These are phyloP conservation scores for Teratosphaeria destructans DNA, from an alignment of 2,329 filamentous ascomycete genomes.

Conservation along the genomic window DNA sequence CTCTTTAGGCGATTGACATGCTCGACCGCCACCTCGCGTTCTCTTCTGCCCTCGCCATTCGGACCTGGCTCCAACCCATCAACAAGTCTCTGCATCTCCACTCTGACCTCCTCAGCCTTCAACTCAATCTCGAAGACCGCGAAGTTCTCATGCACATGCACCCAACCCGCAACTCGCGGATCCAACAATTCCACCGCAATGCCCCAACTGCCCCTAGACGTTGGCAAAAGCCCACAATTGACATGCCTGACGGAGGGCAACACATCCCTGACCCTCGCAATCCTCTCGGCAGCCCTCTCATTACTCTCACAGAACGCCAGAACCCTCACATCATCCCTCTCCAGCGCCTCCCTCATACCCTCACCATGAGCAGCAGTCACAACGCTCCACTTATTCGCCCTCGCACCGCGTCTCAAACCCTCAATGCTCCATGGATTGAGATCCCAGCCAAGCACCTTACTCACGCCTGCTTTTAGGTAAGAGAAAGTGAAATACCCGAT, in stretches of 20 bases:
- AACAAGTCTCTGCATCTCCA: constrained; percentile 17
- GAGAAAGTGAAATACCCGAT: constrained; percentile 92
- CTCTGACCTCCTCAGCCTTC: constrained; percentile 32
- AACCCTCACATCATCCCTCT: constrained; percentile 15
- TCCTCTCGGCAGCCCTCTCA: constrained; percentile 20
- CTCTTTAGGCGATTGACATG: constrained; percentile 47
- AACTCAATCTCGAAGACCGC: constrained; percentile 35
- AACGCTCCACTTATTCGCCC: constrained; percentile 30
- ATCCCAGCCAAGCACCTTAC: constrained; percentile 73
- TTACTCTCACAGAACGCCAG: constrained; percentile 34
- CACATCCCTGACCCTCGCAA: constrained; percentile 13
- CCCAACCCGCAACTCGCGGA: constrained; percentile 39
- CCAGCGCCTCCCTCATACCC: constrained; percentile 2
- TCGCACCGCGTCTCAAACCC: constrained; percentile 32
- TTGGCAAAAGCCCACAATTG: constrained; percentile 49
- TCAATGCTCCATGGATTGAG: constrained; percentile 53
- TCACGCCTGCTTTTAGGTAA: constrained; percentile 61
- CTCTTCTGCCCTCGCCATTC: not conserved
- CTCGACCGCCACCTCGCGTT: constrained; percentile 23
- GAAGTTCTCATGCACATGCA: constrained; percentile 53
- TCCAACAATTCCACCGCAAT: constrained; percentile 41
- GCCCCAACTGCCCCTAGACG: constrained; percentile 39
- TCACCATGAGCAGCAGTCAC: not conserved
- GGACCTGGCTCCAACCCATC: not conserved
- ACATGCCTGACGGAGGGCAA: constrained; percentile 42